Conservation (phyloP, 371 early-diverging fungal genomes). For the Conidiobolus incongruus region DNA sequence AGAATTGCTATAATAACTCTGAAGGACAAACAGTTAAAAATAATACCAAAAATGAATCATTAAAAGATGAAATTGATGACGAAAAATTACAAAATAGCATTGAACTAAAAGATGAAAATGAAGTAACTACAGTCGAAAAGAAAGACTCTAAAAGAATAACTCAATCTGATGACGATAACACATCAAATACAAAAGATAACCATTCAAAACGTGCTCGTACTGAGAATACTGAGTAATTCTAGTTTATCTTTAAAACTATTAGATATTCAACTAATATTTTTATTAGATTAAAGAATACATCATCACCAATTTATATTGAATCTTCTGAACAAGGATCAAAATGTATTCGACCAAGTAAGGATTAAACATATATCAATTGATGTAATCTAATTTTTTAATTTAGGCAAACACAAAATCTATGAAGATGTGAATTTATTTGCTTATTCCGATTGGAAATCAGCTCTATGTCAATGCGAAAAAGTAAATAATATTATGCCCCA, state of each 20-base stretch:
- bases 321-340: too few relatives aligned
- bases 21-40: background rate
- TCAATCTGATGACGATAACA: too few relatives aligned
- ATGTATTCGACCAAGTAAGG: too few relatives aligned
- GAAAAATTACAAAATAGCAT: background rate
- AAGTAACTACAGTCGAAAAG: too few relatives aligned
- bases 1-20: background rate
- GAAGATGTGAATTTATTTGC: background rate
- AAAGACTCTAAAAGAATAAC: too few relatives aligned
- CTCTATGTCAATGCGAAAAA: conserved; percentile 15
- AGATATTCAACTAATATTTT: background rate
- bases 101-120: background rate
- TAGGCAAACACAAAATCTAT: conserved; percentile 9
- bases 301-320: too few relatives aligned
- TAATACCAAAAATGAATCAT: too few relatives aligned
- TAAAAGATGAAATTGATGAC: background rate
- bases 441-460: conserved; percentile 7
- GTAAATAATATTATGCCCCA: background rate
- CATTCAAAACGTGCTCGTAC: too few relatives aligned
- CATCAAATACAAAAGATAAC: too few relatives aligned
- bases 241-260: too few relatives aligned
- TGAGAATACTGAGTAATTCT: too few relatives aligned
- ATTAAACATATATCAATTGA: background rate
- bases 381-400: background rate
- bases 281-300: background rate